Conservation (phyloP, 2,329 filamentous ascomycete genomes). For the Fonsecaea multimorphosa region DNA sequence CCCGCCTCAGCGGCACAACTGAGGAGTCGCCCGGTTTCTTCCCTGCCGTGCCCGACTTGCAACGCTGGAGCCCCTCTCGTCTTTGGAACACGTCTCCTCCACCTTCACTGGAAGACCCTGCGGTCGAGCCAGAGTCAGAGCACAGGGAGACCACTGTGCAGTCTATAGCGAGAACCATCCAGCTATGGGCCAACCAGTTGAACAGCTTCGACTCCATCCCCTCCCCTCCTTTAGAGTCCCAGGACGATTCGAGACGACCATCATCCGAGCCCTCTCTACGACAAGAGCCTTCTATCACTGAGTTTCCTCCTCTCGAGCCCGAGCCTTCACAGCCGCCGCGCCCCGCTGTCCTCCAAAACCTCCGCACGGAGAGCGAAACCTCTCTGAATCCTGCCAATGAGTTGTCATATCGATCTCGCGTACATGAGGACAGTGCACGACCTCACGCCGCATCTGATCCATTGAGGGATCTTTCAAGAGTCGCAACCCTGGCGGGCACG, state of each 20-base stretch:
- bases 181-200: conserved; percentile 39
- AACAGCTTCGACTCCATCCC: conserved; percentile 40
- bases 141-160: conserved; percentile 37
- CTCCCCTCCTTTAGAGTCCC: conserved; percentile 38
- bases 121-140: conserved; percentile 29
- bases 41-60: conserved; percentile 39
- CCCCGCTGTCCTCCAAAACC: conserved; percentile 24
- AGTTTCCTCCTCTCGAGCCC: conserved; percentile 35
- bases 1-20: conserved; percentile 40
- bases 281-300: conserved; percentile 18
- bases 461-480: conserved; percentile 15
- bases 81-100: conserved; percentile 37
- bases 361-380: conserved; percentile 37
- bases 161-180: conserved; percentile 38
- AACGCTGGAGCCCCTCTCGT: conserved; percentile 39
- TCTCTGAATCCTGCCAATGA: conserved; percentile 39
- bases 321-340: conserved; percentile 13
- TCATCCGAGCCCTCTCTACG: conserved; percentile 8
- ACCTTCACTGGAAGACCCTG: conserved; percentile 30
- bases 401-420: conserved; percentile 34
- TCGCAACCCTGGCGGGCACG: conserved; percentile 11
- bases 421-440: conserved; percentile 31
- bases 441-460: conserved; percentile 37
- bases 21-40: conserved; percentile 39
- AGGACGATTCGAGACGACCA: conserved; percentile 29